Percentiles rank a stretch among this genome's conserved stretches.
phyloP scores from a whole-genome alignment of 2,329 filamentous ascomycete species.

The Exophiala spinifera region DNA sequence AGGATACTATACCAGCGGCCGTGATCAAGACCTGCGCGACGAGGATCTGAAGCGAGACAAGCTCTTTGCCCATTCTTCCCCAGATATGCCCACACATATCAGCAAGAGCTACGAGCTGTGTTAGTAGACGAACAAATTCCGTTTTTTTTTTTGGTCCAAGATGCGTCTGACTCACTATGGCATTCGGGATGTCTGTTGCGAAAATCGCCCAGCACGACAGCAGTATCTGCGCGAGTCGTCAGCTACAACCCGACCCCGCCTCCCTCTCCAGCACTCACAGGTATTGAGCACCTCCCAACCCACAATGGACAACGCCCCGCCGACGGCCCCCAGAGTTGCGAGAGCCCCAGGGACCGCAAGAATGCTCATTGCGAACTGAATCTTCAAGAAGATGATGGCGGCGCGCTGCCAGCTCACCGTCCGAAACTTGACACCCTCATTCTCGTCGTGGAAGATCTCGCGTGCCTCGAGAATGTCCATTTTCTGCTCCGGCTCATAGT shows the following conservation, averaged over 20 bases:
- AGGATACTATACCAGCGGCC: constrained; percentile 43
- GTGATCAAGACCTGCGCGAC: constrained; percentile 35
- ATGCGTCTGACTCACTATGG: constrained; percentile 35
- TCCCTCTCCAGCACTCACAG: not conserved
- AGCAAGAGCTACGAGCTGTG: not conserved
- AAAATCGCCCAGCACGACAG: constrained; percentile 51
- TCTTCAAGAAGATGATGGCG: constrained; percentile 53
- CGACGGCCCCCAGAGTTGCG: constrained; percentile 47
- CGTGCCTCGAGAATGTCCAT: constrained; percentile 9
- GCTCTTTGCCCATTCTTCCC: constrained; percentile 4
- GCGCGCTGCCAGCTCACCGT: constrained; percentile 55
- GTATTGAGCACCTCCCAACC: constrained; percentile 48
- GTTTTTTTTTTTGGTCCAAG: too few species aligned
- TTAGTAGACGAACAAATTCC: not conserved
- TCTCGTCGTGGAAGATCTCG: constrained; percentile 51
- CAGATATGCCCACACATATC: constrained; percentile 47
- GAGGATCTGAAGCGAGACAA: constrained; percentile 1
- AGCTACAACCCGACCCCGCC: not conserved
- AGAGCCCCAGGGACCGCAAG: constrained; percentile 49
- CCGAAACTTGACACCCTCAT: constrained; percentile 51
- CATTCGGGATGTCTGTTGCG: constrained; percentile 51
- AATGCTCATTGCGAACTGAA: constrained; percentile 47
- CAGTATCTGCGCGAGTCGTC: constrained; percentile 18
- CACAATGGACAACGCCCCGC: constrained; percentile 47
- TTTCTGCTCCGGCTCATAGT: not conserved